Conservation (phyloP, 495 filamentous ascomycete species). For the Geoglossum glabrum region DNA sequence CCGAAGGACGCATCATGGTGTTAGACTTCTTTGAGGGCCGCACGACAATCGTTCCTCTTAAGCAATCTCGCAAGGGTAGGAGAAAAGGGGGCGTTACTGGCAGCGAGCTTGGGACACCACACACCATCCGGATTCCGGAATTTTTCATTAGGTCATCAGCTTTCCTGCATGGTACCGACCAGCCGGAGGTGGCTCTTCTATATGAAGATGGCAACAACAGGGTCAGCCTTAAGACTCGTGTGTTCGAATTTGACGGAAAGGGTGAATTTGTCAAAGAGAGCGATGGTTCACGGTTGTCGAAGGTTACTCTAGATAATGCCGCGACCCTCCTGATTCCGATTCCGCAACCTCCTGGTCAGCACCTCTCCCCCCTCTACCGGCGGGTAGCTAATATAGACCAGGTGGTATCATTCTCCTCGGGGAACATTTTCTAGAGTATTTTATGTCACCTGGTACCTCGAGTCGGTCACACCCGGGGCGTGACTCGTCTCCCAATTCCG, state of each 20-base stretch:
- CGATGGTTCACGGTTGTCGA: not conserved
- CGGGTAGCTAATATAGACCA: not conserved
- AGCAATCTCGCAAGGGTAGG: constrained; percentile 36
- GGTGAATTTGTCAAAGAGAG: not conserved
- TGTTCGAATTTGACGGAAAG: not conserved
- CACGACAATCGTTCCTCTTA: constrained; percentile 51
- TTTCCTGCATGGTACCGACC: constrained; percentile 42
- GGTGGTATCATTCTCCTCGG: constrained; percentile 12
- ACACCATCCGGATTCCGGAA: constrained; percentile 61
- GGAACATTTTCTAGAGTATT: not conserved
- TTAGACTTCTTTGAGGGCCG: constrained; percentile 81
- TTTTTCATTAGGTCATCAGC: constrained; percentile 65
- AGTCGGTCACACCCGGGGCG: not conserved
- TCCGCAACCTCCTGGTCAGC: constrained; percentile 33
- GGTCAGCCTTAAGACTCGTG: constrained; percentile 33
- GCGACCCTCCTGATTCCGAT: constrained; percentile 74
- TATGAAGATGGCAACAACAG: constrained; percentile 53
- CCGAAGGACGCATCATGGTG: constrained; percentile 59
- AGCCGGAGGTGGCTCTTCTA: constrained; percentile 65
- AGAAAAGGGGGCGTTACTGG: constrained; percentile 28
- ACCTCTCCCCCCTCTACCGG: not conserved
- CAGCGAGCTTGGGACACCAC: constrained; percentile 37
- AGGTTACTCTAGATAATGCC: constrained; percentile 32
- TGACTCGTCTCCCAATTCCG: not conserved
- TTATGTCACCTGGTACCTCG: not conserved